phyloP scores from a whole-genome alignment of 352 stramenopile genomes.

The Phytophthora pistaciae region DNA sequence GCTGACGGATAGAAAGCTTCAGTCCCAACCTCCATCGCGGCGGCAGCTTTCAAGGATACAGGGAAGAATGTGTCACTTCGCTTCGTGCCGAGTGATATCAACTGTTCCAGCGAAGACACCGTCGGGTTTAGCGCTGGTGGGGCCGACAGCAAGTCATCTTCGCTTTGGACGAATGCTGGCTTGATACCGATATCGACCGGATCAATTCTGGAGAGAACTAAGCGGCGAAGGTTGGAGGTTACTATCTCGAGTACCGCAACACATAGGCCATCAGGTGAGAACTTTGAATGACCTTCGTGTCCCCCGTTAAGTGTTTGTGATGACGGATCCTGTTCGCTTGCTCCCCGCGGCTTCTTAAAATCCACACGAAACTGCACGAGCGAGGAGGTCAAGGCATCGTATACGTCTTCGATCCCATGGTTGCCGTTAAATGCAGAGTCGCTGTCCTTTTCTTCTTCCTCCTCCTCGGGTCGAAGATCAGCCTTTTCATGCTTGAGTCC shows the following conservation, averaged over 20 bases:
- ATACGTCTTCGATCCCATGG: constrained; percentile 25
- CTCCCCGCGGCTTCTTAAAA: background rate
- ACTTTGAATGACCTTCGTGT: constrained; percentile 19
- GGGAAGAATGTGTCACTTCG: constrained; percentile 83
- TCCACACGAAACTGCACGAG: constrained; percentile 26
- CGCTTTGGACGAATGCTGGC: constrained; percentile 39
- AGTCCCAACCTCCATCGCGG: constrained; percentile 85
- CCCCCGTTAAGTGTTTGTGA: constrained; percentile 5
- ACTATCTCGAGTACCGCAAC: constrained; percentile 81
- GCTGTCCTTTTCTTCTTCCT: constrained; percentile 35
- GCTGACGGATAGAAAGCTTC: constrained; percentile 89
- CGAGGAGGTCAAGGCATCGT: constrained; percentile 33
- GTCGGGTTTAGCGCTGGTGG: constrained; percentile 73
- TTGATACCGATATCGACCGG: constrained; percentile 79
- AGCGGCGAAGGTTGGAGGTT: constrained; percentile 81
- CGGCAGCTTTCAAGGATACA: constrained; percentile 85
- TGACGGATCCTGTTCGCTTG: constrained; percentile 4
- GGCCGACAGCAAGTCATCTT: constrained; percentile 60
- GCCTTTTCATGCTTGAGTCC: constrained; percentile 6
- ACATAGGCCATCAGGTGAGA: constrained; percentile 71
- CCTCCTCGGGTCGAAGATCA: constrained; percentile 16
- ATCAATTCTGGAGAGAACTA: constrained; percentile 84
- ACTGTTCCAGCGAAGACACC: constrained; percentile 71
- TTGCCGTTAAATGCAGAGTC: constrained; percentile 14
- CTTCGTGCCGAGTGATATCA: constrained; percentile 86